Base-by-base conservation (phyloP, 2,329 filamentous ascomycete genomes). In the Aaosphaeria pasadenensis region DNA sequence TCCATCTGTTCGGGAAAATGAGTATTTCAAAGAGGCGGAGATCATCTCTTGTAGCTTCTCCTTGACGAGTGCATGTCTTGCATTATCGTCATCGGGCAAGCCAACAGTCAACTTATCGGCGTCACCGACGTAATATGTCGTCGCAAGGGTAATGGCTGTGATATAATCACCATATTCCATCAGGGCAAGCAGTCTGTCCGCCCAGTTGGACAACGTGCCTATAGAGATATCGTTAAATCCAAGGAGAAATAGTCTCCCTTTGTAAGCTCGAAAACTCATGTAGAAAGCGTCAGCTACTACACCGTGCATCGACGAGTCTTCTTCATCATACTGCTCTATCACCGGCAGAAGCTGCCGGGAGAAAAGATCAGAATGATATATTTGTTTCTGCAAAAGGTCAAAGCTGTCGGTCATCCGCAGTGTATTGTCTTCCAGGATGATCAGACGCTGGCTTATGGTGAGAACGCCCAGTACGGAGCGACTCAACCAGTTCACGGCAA, bases 111-210 rank as follows among this genome's bases (percentile, higher is more conserved):
- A 80, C 69, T 94, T 96, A 68, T 96, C 90, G n/a, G 89, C 84
- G 62, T 91, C 85, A 28, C 94, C 94, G 6, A 84, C 86, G 66
- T 95, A 97, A 70, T 97, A 99, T 1, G 87, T 88, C 1, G 91
- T 95, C 7, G 92, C 95, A 49, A 99, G 78, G 55, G 87, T 82
- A 51, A 99, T 96, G 1, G 94, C 91, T 9, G 85, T 88, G 54
- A 99, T 88, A 63, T 95, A 96, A 70, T 97, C 91, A n/a, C 94
- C 94, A 48, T 91, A 84, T 67, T 97, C 91, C 89, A 99, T 96
- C 58, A 97, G 78, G 0, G 92, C 91, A 56, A 96, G 85, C 13
- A 99, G 76, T 38, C 94, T 81, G 69, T 99, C 94, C 2, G 94
- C 92, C 94, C 94, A 99, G 58, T 99, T 99, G 0, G 94, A 97